Evolutionary conservation across 768 basidiomycete species (phyloP).

Genomic region (Pulveroboletus sp.): DNA sequence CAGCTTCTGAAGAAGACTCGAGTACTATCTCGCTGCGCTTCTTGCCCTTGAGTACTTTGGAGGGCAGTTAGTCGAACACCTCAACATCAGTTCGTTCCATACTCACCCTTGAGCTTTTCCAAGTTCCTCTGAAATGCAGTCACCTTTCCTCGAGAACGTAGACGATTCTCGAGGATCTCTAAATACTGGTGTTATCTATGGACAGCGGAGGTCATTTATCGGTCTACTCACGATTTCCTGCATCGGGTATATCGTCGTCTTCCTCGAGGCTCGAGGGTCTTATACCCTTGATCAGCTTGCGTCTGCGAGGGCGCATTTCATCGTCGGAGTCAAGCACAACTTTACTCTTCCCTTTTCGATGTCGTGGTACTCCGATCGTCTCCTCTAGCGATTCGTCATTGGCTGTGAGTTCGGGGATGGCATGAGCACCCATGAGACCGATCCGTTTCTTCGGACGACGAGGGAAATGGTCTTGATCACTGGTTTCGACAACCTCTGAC

Average conservation of each 20-base stretch:
- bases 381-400: constrained; percentile 27
- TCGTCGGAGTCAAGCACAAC: constrained; percentile 32
- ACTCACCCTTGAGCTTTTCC: constrained; percentile 59
- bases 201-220: neutral
- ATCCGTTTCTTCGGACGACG: constrained; percentile 22
- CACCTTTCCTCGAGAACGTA: constrained; percentile 58
- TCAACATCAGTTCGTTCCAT: neutral
- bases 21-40: constrained; percentile 36
- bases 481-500: constrained; percentile 23
- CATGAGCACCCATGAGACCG: constrained; percentile 11
- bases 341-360: constrained; percentile 19
- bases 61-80: neutral
- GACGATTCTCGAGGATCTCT: constrained; percentile 62
- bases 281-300: constrained; percentile 41
- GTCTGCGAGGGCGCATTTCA: constrained; percentile 32
- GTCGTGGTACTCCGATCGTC: constrained; percentile 10
- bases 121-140: constrained; percentile 59
- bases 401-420: constrained; percentile 4
- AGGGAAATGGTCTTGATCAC: constrained; percentile 25
- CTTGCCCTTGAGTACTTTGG: constrained; percentile 33
- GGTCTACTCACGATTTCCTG: constrained; percentile 48
- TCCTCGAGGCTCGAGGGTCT: constrained; percentile 42
- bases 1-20: constrained; percentile 32
- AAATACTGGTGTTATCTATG: neutral
- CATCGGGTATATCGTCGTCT: constrained; percentile 39